phyloP scores from a whole-genome alignment of 2,329 filamentous ascomycete species.

The Botrytis deweyae region DNA sequence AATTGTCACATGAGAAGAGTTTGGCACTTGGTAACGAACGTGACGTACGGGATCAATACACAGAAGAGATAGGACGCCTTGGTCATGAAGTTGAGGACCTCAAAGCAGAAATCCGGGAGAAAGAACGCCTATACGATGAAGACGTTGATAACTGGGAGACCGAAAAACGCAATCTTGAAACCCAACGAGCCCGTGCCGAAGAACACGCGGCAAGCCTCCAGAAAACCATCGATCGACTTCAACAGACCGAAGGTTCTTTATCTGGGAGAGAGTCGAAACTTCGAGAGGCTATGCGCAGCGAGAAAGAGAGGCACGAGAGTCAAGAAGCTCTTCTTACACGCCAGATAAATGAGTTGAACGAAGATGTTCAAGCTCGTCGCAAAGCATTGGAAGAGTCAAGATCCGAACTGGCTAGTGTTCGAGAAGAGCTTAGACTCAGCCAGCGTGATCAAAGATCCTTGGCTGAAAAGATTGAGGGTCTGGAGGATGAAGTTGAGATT shows the following conservation, averaged over 20 bases:
- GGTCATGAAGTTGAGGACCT: slow-evolving; percentile 51
- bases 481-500: slow-evolving; percentile 77
- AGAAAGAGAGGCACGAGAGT: slow-evolving; percentile 67
- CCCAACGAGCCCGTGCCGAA: slow-evolving; percentile 65
- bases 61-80: slow-evolving; percentile 54
- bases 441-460: slow-evolving; percentile 62
- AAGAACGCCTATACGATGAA: slow-evolving; percentile 67
- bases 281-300: slow-evolving; percentile 67
- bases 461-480: slow-evolving; percentile 61
- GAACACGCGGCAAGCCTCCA: slow-evolving; percentile 67
- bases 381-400: slow-evolving; percentile 64
- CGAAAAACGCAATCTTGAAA: slow-evolving; percentile 62
- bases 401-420: slow-evolving; percentile 62
- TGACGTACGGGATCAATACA: slow-evolving; percentile 55
- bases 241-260: slow-evolving; percentile 64
- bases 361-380: slow-evolving; percentile 67
- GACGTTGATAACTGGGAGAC: slow-evolving; percentile 73
- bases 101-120: slow-evolving; percentile 63
- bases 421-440: slow-evolving; percentile 68
- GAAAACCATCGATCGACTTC: slow-evolving; percentile 67
- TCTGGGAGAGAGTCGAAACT: slow-evolving; percentile 67
- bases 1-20: slow-evolving; percentile 46
- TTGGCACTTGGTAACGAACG: slow-evolving; percentile 54
- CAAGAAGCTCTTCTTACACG: slow-evolving; percentile 68
- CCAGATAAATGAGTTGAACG: slow-evolving; percentile 74